phyloP scores from a whole-genome alignment of 192 early-diverging fungal species.

The Geranomyces variabilis region DNA sequence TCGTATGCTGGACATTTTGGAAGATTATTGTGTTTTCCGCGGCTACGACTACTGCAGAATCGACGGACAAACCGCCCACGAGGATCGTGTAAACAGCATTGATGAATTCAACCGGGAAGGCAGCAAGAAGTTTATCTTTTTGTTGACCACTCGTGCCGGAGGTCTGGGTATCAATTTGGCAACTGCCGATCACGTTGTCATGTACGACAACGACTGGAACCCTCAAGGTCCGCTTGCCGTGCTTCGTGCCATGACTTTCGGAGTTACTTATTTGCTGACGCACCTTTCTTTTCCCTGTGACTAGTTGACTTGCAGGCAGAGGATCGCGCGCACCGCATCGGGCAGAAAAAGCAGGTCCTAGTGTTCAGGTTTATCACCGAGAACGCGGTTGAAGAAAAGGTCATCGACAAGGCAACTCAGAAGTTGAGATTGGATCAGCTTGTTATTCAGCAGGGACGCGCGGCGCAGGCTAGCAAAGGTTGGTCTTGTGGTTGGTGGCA shows the following conservation, averaged over 20 bases:
- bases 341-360: conserved; percentile 96
- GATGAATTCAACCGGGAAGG: conserved; percentile 91
- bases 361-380: conserved; percentile 97
- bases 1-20: conserved; percentile 94
- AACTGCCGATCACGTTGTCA: conserved; percentile 92
- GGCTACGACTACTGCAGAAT: conserved; percentile 92
- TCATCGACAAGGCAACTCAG: conserved; percentile 94
- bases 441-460: conserved; percentile 97
- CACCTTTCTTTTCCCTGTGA: not conserved
- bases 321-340: conserved; percentile 99
- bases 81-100: conserved; percentile 88
- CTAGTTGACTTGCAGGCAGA: conserved; percentile 81
- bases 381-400: conserved; percentile 97
- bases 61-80: conserved; percentile 94
- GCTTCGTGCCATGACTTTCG: not conserved
- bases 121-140: conserved; percentile 93
- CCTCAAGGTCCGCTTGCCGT: conserved; percentile 40
- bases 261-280: not conserved
- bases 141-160: conserved; percentile 95
- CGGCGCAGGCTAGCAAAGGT: conserved; percentile 71
- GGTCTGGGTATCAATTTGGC: conserved; percentile 98
- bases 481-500: not conserved
- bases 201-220: conserved; percentile 96
- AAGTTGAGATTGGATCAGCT: conserved; percentile 95
- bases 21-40: conserved; percentile 94